Conservation (phyloP, 148 eudicot genomes). For the Mesembryanthemum crystallinum region DNA sequence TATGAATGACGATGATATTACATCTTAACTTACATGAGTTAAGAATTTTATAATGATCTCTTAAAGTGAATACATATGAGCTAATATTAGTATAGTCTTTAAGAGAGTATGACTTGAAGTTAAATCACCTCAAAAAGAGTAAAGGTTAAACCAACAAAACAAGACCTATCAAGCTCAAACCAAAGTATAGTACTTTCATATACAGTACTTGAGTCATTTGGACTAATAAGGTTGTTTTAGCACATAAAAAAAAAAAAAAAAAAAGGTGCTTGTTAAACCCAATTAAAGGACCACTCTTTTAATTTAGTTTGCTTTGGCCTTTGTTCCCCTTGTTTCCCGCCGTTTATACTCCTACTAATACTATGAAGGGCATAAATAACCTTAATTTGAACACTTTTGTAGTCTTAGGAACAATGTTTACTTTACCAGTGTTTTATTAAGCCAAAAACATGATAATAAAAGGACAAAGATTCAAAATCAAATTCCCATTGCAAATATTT, state of each 20-base stretch:
- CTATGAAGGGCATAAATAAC: neutral
- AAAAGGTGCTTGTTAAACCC: neutral
- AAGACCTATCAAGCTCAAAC: neutral
- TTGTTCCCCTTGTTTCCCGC: slow-evolving; percentile 33
- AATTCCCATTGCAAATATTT: too few species aligned
- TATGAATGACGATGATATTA: too few species aligned
- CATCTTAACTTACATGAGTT: too few species aligned
- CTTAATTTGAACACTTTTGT: neutral
- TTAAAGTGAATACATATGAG: too few species aligned
- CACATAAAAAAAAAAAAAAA: neutral
- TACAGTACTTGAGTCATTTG: neutral
- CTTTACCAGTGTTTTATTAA: neutral
- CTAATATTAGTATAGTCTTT: too few species aligned
- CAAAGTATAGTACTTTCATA: neutral
- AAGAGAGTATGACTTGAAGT: too few species aligned
- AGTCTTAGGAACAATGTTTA: neutral
- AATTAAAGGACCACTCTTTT: neutral
- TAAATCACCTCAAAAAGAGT: neutral
- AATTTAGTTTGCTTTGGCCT: slow-evolving; percentile 16
- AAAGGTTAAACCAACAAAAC: too few species aligned
- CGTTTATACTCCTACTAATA: neutral
- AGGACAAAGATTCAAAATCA: slow-evolving; percentile 5
- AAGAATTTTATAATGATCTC: neutral
- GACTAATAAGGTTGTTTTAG: neutral
- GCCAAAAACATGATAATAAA: too few species aligned